A percentile compares a stretch with the other conserved stretches of the same genome.
Conservation (phyloP, 306 rosid species). For the Acacia confusa region DNA sequence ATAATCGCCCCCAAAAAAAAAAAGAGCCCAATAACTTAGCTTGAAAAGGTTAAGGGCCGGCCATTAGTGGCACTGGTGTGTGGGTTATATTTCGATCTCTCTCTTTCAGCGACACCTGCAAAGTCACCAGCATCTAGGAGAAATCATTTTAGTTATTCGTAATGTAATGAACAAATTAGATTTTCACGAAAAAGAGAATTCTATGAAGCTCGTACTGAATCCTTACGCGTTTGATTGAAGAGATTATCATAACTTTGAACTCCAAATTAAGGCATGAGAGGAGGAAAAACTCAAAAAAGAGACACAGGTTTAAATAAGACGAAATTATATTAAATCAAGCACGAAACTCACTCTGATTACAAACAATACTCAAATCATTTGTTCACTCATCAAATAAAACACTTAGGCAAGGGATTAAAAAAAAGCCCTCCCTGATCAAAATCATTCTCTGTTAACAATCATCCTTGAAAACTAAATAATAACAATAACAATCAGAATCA, state of each 20-base stretch:
- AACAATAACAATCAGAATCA: neutral
- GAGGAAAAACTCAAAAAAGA: neutral
- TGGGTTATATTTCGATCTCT: neutral
- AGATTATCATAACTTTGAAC: neutral
- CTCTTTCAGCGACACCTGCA: too few relatives aligned
- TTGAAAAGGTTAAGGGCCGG: neutral
- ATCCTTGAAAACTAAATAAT: neutral
- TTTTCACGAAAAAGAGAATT: too few relatives aligned
- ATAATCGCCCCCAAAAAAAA: neutral
- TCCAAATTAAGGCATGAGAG: neutral
- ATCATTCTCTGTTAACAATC: constrained; percentile 7
- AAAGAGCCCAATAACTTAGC: neutral
- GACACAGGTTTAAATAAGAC: neutral
- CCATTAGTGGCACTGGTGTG: neutral
- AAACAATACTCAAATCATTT: neutral
- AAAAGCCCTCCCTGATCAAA: neutral
- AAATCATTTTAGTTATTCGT: too few relatives aligned
- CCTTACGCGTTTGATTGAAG: too few relatives aligned
- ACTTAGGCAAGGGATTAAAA: constrained; percentile 19
- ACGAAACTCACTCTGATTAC: neutral
- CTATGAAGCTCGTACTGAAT: too few relatives aligned
- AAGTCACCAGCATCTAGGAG: too few relatives aligned
- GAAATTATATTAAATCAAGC: neutral
- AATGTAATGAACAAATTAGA: too few relatives aligned
- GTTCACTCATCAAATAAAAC: constrained; percentile 16